Evolutionary conservation across 192 early-diverging fungal species (phyloP), one percentile per base, ranked within the genome.

Genomic region (Umbelopsis sp.): DNA sequence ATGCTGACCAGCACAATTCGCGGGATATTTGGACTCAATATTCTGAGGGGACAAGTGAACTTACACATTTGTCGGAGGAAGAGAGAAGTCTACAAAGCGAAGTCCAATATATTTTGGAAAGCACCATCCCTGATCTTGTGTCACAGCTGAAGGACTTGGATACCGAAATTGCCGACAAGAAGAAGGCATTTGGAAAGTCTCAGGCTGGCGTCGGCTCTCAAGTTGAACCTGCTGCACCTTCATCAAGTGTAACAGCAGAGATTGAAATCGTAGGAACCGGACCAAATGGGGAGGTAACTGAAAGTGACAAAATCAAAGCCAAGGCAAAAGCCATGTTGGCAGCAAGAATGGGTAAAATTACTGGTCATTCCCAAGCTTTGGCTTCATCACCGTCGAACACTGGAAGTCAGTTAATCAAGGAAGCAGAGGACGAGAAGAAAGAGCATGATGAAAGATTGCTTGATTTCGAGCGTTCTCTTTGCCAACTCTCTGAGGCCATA

Each of bases 251-350:
- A 29, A 12, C 56, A 54, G 66, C 29, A 79, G 83, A 22, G 36
- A n/a, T 76, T 4, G 69, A 78, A 22, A 80, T 86, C 56, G 68
- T 76, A 11, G 87, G 87, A 2, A 88, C 86, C 17, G 86, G 86
- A 14, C 86, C 86, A 2, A 81, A 78, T 6, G 87, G 87, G 4
- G 26, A 77, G 24, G 62, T 84, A 22, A 86, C 87, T 3, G 85
- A 86, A 21, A 71, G 78, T 24, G 87, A 88, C 66, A 77, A 74
- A 45, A 84, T 83, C 56, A 81, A 81, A 34, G 85, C 87, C 14
- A 86, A 81, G 51, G 83, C 83, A 17, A 80, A 83, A 54, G 73
- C 83, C 14, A 86, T 88, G 87, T 69, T 86, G 65, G 85, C 85
- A 66, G 82, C 82, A 52, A 76, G 82, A 17, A 78, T 85, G 71